Conservation (phyloP, 805 yeast genomes). For the Cyberlindnera euphorbiae region DNA sequence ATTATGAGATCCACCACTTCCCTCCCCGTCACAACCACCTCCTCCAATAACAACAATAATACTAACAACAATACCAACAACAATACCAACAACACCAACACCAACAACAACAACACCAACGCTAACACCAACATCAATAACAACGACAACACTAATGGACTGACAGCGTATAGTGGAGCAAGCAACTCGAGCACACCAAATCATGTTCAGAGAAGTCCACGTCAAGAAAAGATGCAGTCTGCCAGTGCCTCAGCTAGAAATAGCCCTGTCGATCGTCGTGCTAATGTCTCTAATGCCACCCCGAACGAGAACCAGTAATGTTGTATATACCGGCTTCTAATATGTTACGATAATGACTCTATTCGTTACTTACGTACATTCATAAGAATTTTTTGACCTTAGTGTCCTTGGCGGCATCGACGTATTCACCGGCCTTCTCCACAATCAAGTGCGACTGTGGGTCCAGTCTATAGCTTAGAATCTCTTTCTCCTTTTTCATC, state of each 20-base stretch:
- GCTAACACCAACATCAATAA: no score
- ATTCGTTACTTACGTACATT: neutral
- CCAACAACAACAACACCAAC: no score
- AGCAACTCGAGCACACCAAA: constrained; percentile 5
- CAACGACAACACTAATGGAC: no score
- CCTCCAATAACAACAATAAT: no score
- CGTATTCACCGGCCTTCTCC: constrained; percentile 36
- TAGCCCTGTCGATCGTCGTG: constrained; percentile 15
- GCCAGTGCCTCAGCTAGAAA: constrained; percentile 3
- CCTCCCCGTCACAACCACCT: no score
- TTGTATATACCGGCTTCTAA: no score
- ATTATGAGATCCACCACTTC: constrained; percentile 1
- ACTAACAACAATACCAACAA: no score
- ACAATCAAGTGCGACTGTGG: constrained; percentile 34
- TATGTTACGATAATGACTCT: neutral
- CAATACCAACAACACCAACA: no score
- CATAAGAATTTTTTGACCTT: constrained; percentile 33
- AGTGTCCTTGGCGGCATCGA: constrained; percentile 34
- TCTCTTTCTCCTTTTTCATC: constrained; percentile 27
- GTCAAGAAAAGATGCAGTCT: constrained; percentile 5
- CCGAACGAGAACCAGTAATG: neutral
- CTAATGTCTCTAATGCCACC: neutral
- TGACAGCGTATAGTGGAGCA: no score
- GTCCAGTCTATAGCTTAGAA: constrained; percentile 25
- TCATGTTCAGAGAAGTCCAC: constrained; percentile 7